A percentile compares a stretch with the other conserved stretches of the same genome.
Evolutionary conservation across 495 filamentous ascomycete species (phyloP).

Genomic region (Chaetomium fimeti): DNA sequence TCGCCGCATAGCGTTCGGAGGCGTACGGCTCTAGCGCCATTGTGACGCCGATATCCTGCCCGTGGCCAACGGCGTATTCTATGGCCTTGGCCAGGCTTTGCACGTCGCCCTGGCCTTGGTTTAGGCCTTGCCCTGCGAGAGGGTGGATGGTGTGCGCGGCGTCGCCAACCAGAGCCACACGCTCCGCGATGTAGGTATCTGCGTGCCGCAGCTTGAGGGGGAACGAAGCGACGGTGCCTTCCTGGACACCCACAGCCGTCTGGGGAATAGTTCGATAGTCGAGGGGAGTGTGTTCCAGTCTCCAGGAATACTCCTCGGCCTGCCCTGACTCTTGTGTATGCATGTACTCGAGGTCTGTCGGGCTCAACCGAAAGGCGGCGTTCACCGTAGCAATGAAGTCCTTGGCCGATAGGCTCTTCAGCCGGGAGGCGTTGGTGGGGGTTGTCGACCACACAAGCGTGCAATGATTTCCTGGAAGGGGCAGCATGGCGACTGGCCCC

Average conservation of each 20-base stretch:
- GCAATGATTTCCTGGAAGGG: conserved; percentile 75
- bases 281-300: conserved; percentile 64
- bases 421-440: conserved; percentile 67
- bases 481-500: conserved; percentile 86
- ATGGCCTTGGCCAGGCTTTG: conserved; percentile 71
- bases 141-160: conserved; percentile 95
- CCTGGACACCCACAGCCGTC: conserved; percentile 64
- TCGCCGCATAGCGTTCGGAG: conserved; percentile 72
- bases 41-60: conserved; percentile 71
- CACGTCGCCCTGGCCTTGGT: conserved; percentile 87
- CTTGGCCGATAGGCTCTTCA: conserved; percentile 68
- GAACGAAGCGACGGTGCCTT: conserved; percentile 81
- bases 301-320: conserved; percentile 76
- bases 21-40: conserved; percentile 78
- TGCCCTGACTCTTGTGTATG: conserved; percentile 60
- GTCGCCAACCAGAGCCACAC: conserved; percentile 86
- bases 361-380: conserved; percentile 80
- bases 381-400: conserved; percentile 90
- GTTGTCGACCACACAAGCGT: conserved; percentile 94
- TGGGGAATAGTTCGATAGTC: conserved; percentile 48
- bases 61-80: conserved; percentile 72
- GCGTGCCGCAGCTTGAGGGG: conserved; percentile 89
- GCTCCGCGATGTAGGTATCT: conserved; percentile 83
- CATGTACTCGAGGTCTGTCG: conserved; percentile 81
- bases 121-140: conserved; percentile 90